Percentiles rank a stretch among this genome's conserved stretches.
Evolutionary conservation across 2,329 filamentous ascomycete species (phyloP).

Genomic region (Colletotrichum simmondsii): DNA sequence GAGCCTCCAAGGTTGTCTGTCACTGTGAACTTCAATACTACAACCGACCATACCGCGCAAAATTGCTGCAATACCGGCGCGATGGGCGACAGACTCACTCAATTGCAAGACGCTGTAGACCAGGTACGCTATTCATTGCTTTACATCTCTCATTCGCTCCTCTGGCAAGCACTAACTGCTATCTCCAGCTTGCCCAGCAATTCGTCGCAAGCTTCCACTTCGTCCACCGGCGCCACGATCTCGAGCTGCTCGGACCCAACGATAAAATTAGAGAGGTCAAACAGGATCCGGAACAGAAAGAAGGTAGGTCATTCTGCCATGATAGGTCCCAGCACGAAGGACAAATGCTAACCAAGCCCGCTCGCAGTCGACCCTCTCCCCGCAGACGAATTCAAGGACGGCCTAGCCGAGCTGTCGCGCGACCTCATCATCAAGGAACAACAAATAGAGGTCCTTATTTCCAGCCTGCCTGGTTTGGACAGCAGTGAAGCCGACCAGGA

Average conservation of each 20-base stretch:
- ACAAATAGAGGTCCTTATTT: slow-evolving; percentile 83
- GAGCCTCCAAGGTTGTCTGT: slow-evolving; percentile 2
- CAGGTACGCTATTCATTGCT: slow-evolving; percentile 63
- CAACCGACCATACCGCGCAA: neutral
- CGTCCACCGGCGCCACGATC: slow-evolving; percentile 75
- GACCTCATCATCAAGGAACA: slow-evolving; percentile 85
- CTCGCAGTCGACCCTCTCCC: slow-evolving; percentile 68
- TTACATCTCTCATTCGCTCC: neutral
- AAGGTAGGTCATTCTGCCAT: slow-evolving; percentile 51
- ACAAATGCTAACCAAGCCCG: neutral
- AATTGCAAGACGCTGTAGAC: slow-evolving; percentile 87
- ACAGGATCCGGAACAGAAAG: slow-evolving; percentile 61
- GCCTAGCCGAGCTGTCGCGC: slow-evolving; percentile 77
- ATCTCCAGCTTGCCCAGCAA: slow-evolving; percentile 70
- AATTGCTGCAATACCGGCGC: slow-evolving; percentile 28
- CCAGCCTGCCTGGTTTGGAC: slow-evolving; percentile 79
- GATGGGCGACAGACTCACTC: slow-evolving; percentile 83
- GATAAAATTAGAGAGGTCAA: slow-evolving; percentile 71
- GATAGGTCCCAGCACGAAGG: neutral
- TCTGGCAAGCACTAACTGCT: slow-evolving; percentile 4
- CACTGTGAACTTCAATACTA: neutral
- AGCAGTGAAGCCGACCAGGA: slow-evolving; percentile 83
- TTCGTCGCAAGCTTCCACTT: slow-evolving; percentile 76
- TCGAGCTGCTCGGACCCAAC: slow-evolving; percentile 66
- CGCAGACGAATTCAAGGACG: slow-evolving; percentile 72